Conservation (phyloP, 176 grass and related monocot genomes). For the Dendrocalamus sinicus region DNA sequence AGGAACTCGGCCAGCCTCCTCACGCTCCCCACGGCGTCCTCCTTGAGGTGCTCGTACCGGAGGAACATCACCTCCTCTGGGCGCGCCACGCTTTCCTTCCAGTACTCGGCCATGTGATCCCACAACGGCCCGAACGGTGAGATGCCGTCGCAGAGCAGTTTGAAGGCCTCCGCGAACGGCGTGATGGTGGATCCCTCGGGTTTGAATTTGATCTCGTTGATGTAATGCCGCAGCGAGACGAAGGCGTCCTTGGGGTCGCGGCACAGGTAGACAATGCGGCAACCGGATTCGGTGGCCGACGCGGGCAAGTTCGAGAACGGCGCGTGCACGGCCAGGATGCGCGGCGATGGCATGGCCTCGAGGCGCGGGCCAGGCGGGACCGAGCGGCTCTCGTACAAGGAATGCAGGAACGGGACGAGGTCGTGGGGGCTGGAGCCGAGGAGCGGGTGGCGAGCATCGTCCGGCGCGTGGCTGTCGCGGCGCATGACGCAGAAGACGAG, state of each 20-base stretch:
- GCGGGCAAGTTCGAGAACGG: slow-evolving; percentile 40
- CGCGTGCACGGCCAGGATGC: slow-evolving; percentile 49
- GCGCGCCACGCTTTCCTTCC: slow-evolving; percentile 44
- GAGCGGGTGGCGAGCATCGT: slow-evolving; percentile 48
- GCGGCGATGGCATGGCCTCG: slow-evolving; percentile 45
- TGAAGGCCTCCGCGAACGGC: slow-evolving; percentile 23
- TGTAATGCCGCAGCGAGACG: slow-evolving; percentile 53
- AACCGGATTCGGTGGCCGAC: slow-evolving; percentile 28
- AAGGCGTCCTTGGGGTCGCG: slow-evolving; percentile 63
- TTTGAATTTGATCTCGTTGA: slow-evolving; percentile 21
- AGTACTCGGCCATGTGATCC: slow-evolving; percentile 55
- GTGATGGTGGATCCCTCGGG: not conserved
- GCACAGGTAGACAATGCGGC: slow-evolving; percentile 58
- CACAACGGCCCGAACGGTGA: slow-evolving; percentile 46
- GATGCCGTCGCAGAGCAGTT: slow-evolving; percentile 44
- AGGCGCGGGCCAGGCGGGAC: not conserved
- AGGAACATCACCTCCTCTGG: slow-evolving; percentile 54
- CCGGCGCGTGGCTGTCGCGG: slow-evolving; percentile 8
- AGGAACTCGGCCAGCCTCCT: slow-evolving; percentile 46
- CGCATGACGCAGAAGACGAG: slow-evolving; percentile 49
- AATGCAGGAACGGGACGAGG: slow-evolving; percentile 45
- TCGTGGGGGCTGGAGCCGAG: slow-evolving; percentile 48
- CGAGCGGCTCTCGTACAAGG: slow-evolving; percentile 6
- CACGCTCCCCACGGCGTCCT: slow-evolving; percentile 19
- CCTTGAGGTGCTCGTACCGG: slow-evolving; percentile 53